Evolutionary conservation across 371 early-diverging fungal species (phyloP).

Genomic region (Mucor mucedo): DNA sequence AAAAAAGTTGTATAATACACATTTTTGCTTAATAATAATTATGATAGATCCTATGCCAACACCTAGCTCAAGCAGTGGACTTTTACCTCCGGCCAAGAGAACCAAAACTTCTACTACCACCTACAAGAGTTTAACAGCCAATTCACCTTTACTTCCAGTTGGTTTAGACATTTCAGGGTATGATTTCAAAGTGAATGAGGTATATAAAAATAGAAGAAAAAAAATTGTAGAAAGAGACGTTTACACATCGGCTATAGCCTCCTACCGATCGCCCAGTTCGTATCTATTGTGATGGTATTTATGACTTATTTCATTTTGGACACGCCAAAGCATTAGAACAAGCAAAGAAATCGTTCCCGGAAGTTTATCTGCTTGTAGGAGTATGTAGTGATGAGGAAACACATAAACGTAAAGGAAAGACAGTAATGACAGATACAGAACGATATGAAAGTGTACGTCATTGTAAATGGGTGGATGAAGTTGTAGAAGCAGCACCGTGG

Average conservation of each 20-base stretch:
- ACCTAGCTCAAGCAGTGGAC: not conserved
- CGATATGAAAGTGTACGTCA: slow-evolving; percentile 91
- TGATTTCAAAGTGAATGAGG: slow-evolving; percentile 31
- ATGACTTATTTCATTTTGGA: slow-evolving; percentile 95
- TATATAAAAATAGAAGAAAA: slow-evolving; percentile 7
- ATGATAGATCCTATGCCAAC: slow-evolving; percentile 2
- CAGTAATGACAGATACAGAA: slow-evolving; percentile 89
- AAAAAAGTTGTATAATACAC: too few species aligned
- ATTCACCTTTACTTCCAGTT: slow-evolving; percentile 20
- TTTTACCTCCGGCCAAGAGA: slow-evolving; percentile 7
- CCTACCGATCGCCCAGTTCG: slow-evolving; percentile 80
- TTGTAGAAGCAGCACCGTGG: slow-evolving; percentile 92
- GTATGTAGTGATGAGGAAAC: slow-evolving; percentile 89
- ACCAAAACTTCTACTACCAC: slow-evolving; percentile 5
- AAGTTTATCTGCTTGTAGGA: slow-evolving; percentile 89
- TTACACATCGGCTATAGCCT: slow-evolving; percentile 40
- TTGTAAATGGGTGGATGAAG: slow-evolving; percentile 97
- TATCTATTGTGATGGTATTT: slow-evolving; percentile 93
- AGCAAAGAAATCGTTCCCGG: slow-evolving; percentile 90
- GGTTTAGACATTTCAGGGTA: slow-evolving; percentile 26
- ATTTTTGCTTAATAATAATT: not conserved
- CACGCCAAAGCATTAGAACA: slow-evolving; percentile 93
- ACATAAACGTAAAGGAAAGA: slow-evolving; percentile 89
- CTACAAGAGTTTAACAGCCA: slow-evolving; percentile 14
- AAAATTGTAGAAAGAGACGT: not conserved